phyloP scores from a whole-genome alignment of 2,329 filamentous ascomycete genomes.

The Ceratocystis huliohia region DNA sequence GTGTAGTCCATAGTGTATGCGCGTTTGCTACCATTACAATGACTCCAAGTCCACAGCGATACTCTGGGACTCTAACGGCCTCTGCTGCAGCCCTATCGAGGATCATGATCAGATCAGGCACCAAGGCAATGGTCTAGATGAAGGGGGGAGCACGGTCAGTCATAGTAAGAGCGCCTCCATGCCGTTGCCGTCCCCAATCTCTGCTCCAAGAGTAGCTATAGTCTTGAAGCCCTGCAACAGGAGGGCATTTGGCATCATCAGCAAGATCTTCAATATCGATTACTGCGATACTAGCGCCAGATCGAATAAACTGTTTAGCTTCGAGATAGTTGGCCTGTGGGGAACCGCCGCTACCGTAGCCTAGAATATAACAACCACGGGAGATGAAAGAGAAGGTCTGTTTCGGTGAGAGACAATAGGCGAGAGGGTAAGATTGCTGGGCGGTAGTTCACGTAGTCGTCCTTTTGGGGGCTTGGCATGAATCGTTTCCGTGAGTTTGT shows the following conservation, averaged over 20 bases:
- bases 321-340: slow-evolving; percentile 24
- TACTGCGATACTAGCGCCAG: slow-evolving; percentile 23
- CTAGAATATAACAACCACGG: slow-evolving; percentile 24
- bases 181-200: slow-evolving; percentile 43
- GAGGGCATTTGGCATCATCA: slow-evolving; percentile 23
- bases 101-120: slow-evolving; percentile 33
- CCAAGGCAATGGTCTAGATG: slow-evolving; percentile 27
- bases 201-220: slow-evolving; percentile 20
- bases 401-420: slow-evolving; percentile 23
- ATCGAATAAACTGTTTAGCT: slow-evolving; percentile 22
- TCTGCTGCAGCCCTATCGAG: slow-evolving; percentile 30
- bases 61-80: slow-evolving; percentile 31
- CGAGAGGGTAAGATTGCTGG: slow-evolving; percentile 31
- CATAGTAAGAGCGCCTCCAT: slow-evolving; percentile 29
- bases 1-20: slow-evolving; percentile 14
- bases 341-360: slow-evolving; percentile 24
- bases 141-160: neutral
- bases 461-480: slow-evolving; percentile 21
- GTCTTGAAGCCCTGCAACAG: slow-evolving; percentile 22
- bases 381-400: slow-evolving; percentile 24
- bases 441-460: slow-evolving; percentile 33
- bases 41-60: slow-evolving; percentile 21
- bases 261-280: slow-evolving; percentile 22
- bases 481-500: neutral
- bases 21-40: slow-evolving; percentile 19